Evolutionary conservation across 257 asterid genomes (phyloP), one percentile per base, ranked within the genome.

Genomic region (Lantana camara): DNA sequence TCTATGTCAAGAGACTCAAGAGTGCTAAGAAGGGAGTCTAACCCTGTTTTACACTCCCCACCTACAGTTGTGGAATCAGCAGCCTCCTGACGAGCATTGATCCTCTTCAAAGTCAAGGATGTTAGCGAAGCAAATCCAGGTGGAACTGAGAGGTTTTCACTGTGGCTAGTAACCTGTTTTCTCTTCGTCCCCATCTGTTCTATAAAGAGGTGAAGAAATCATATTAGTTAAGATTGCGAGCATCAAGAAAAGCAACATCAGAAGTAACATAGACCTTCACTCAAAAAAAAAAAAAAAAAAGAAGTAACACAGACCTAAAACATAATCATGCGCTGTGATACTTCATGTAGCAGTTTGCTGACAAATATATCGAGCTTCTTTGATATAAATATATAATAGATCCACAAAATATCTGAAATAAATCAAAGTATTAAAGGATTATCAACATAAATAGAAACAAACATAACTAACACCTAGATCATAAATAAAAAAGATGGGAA

Each of bases 101-200:
- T 72, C 73, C 70, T 76, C 80, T 63, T 81, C 66, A 85, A 72
- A 14, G 75, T 74, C 73, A 93, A 77, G 60, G 95, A 65, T 5
- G 87, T 79, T 38, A 77, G 75, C 4, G 88, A 83, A 57, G 27
- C 86, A 68, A 85, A 93, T 60, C 98, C 98, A n/a, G 98, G 98
- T 16, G 96, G 97, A 56, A 79, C 84, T 7, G 85, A 52, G 17
- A 76, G 71, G 21, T 27, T 53, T 65, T 41, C 61, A 3, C 24
- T 20, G 11, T 38, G 68, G 50, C 45, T 56, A n/a, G 59, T 49
- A 59, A 55, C 61, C 66, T 57, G 17, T 13, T 42, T 41, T 59
- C 73, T 58, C 49, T 74, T 83, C 37, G 57, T 70, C 60, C 81
- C 86, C 88, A 87, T 87, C 55, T 51, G 57, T 35, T 41, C 82